Evolutionary conservation across 2,329 filamentous ascomycete species (phyloP).

Genomic region (Monosporascus sp.): DNA sequence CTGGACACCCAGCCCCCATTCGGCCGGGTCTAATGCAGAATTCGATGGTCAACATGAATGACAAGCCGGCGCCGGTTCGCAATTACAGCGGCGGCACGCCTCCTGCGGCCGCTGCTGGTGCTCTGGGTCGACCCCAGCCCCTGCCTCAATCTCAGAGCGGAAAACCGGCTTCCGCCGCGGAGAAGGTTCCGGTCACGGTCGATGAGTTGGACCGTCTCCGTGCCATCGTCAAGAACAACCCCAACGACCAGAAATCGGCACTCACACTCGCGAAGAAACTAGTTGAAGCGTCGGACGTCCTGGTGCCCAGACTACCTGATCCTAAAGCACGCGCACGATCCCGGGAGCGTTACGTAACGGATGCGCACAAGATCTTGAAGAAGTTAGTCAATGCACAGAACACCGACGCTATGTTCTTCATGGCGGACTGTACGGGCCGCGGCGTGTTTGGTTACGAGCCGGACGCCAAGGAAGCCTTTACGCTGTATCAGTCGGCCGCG

Average conservation of each 20-base stretch:
- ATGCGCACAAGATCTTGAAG: constrained; percentile 87
- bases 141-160: constrained; percentile 28
- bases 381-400: constrained; percentile 72
- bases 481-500: constrained; percentile 86
- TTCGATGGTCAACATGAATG: constrained; percentile 49
- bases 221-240: constrained; percentile 62
- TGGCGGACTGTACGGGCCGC: constrained; percentile 84
- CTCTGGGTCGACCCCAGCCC: constrained; percentile 33
- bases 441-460: constrained; percentile 72
- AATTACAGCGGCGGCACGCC: constrained; percentile 48
- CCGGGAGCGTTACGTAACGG: constrained; percentile 76
- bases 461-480: constrained; percentile 90
- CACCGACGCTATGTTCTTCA: constrained; percentile 84
- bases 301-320: constrained; percentile 61
- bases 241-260: constrained; percentile 65
- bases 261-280: constrained; percentile 76
- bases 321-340: constrained; percentile 68
- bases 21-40: constrained; percentile 58
- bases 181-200: constrained; percentile 60
- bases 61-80: constrained; percentile 54
- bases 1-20: constrained; percentile 58
- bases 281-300: constrained; percentile 74
- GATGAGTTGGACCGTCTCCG: constrained; percentile 75
- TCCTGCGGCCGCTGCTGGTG: constrained; percentile 26
- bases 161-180: constrained; percentile 24